Evolutionary conservation across 1,139 yeast species (phyloP).

Genomic region (Scheffersomyces cryptocercus): DNA sequence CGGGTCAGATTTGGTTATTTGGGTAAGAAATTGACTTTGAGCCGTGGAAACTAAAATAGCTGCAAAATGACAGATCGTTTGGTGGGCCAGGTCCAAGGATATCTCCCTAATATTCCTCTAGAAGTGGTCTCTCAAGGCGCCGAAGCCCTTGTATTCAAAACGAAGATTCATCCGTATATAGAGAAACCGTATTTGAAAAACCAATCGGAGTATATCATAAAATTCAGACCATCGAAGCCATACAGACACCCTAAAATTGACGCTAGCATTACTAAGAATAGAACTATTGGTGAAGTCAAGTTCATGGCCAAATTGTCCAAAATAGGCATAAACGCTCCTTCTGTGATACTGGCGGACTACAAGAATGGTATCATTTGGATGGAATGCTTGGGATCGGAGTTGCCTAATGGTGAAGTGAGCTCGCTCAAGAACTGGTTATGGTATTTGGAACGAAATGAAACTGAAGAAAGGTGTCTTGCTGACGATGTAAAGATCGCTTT

Average conservation of each 20-base stretch:
- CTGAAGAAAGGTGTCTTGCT: slow-evolving; percentile 25
- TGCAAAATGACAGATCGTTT: slow-evolving; percentile 43
- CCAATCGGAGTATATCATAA: slow-evolving; percentile 55
- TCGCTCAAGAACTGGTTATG: slow-evolving; percentile 74
- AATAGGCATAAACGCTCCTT: slow-evolving; percentile 66
- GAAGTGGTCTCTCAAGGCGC: slow-evolving; percentile 87
- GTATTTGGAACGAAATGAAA: slow-evolving; percentile 47
- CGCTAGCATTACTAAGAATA: slow-evolving; percentile 67
- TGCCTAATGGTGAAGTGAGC: slow-evolving; percentile 51
- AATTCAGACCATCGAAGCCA: slow-evolving; percentile 85
- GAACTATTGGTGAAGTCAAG: slow-evolving; percentile 86
- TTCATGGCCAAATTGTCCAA: slow-evolving; percentile 61
- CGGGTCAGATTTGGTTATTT: no score
- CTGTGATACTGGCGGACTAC: slow-evolving; percentile 71
- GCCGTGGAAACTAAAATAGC: no score
- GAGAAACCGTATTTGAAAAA: slow-evolving; percentile 28
- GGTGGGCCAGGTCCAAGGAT: slow-evolving; percentile 39
- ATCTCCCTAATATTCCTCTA: slow-evolving; percentile 51
- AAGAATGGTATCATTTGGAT: slow-evolving; percentile 84
- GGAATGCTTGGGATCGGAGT: slow-evolving; percentile 64
- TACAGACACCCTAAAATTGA: slow-evolving; percentile 89
- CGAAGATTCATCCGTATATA: slow-evolving; percentile 68
- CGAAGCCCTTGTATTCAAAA: slow-evolving; percentile 78
- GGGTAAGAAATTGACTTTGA: no score
- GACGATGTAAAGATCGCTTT: slow-evolving; percentile 45